phyloP scores from a whole-genome alignment of 345 rosid genomes.

The Trapa bicornis region DNA sequence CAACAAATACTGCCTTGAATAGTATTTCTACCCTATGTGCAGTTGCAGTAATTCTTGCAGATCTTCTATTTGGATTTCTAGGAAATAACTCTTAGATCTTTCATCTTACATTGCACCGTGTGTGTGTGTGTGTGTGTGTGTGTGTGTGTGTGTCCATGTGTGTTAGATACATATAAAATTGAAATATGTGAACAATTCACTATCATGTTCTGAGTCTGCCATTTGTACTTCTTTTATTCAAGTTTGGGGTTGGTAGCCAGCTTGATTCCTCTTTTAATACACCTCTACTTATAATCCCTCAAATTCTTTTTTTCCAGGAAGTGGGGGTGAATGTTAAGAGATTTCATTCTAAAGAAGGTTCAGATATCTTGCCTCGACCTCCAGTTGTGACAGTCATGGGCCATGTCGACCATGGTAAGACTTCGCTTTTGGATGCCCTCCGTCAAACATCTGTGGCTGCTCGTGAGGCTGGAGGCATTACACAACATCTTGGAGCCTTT shows the following conservation, averaged over 20 bases:
- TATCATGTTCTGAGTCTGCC: background rate
- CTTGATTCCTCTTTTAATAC: background rate
- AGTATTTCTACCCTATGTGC: background rate
- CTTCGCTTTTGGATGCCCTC: constrained; percentile 78
- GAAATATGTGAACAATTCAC: background rate
- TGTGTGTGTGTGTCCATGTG: too few relatives aligned
- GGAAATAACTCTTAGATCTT: background rate
- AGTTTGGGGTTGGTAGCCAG: background rate
- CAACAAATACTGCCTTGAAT: background rate
- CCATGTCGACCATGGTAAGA: constrained; percentile 96
- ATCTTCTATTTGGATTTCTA: background rate
- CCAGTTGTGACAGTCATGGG: constrained; percentile 93
- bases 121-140: too few relatives aligned
- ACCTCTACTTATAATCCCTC: background rate
- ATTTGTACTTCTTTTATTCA: background rate
- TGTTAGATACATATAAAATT: background rate
- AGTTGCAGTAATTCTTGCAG: background rate
- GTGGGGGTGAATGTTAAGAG: constrained; percentile 62
- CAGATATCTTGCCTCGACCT: constrained; percentile 51
- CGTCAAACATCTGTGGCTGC: constrained; percentile 83
- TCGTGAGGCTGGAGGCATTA: constrained; percentile 95
- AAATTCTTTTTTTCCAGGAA: constrained; percentile 40
- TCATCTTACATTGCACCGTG: background rate
- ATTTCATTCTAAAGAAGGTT: constrained; percentile 61
- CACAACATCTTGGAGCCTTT: constrained; percentile 93